phyloP scores from a whole-genome alignment of 139 green algal genomes.

The Chlamydomonas incerta region DNA sequence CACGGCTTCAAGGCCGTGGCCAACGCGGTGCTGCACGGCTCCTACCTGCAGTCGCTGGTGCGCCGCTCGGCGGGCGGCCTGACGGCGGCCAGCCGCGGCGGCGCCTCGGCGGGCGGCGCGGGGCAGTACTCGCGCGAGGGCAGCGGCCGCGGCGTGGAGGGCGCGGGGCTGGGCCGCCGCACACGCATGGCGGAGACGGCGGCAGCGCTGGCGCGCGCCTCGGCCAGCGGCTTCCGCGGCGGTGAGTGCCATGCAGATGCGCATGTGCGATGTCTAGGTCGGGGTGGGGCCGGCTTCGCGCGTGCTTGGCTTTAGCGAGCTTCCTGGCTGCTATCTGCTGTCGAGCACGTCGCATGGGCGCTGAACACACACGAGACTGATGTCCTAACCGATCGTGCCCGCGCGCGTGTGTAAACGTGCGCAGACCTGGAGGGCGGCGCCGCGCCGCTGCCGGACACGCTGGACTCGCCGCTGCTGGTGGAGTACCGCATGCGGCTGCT shows the following conservation, averaged over 20 bases:
- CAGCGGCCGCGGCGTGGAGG: not conserved
- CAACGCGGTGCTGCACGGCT: not conserved
- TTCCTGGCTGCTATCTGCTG: no score
- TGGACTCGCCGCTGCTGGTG: slow-evolving; percentile 28
- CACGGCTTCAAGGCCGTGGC: not conserved
- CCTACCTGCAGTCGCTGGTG: no score
- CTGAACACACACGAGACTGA: no score
- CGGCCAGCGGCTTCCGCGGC: not conserved
- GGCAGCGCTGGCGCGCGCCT: slow-evolving; percentile 16
- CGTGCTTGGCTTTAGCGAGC: no score
- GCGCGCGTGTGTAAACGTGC: no score
- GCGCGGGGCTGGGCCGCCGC: slow-evolving; percentile 1
- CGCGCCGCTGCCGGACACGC: not conserved
- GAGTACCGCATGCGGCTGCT: slow-evolving; percentile 62
- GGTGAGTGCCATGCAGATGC: no score
- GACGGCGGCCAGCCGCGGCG: no score
- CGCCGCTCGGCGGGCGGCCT: no score
- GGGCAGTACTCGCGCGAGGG: not conserved
- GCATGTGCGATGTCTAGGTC: no score
- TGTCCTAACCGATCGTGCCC: no score
- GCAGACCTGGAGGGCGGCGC: not conserved
- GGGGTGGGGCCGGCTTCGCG: no score
- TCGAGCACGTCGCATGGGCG: no score
- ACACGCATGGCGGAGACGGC: slow-evolving; percentile 6
- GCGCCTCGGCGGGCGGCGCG: not conserved